Evolutionary conservation across 2,329 filamentous ascomycete genomes (phyloP).

Genomic region (Lasiodiplodia sp.): DNA sequence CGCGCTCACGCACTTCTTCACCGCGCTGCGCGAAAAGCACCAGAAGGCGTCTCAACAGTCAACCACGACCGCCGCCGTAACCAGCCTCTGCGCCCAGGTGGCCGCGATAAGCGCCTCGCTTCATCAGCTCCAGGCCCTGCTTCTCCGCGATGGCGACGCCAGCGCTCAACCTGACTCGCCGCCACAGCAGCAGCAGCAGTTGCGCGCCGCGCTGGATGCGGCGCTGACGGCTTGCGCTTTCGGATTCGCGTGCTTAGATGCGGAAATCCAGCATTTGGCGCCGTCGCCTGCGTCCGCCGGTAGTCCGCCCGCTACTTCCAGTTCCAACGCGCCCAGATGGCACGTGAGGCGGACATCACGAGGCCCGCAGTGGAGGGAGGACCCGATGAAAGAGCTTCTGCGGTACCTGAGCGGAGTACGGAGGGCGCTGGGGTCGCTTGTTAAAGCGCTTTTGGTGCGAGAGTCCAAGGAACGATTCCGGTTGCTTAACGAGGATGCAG

Average conservation of each 20-base stretch:
- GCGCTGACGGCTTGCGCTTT: constrained; percentile 42
- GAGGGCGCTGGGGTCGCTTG: constrained; percentile 39
- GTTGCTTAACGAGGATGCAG: constrained; percentile 32
- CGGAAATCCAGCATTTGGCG: constrained; percentile 38
- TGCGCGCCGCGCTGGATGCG: constrained; percentile 35
- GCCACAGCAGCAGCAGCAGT: too few species aligned
- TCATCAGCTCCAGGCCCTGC: constrained; percentile 40
- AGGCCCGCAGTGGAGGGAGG: constrained; percentile 42
- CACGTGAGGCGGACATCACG: constrained; percentile 30
- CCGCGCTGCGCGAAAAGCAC: constrained; percentile 40
- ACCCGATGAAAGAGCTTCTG: constrained; percentile 42
- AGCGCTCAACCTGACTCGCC: constrained; percentile 25
- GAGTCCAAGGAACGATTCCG: constrained; percentile 31
- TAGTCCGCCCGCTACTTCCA: constrained; percentile 5
- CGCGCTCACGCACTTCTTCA: constrained; percentile 40
- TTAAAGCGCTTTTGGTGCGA: constrained; percentile 41
- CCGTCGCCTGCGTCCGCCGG: background rate
- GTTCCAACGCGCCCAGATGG: background rate
- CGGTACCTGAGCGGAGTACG: constrained; percentile 44
- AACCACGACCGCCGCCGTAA: constrained; percentile 32
- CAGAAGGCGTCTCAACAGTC: background rate
- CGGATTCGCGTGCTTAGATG: constrained; percentile 42
- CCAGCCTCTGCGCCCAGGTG: constrained; percentile 42
- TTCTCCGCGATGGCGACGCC: constrained; percentile 36
- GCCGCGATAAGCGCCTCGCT: constrained; percentile 44